phyloP scores from a whole-genome alignment of 2,329 filamentous ascomycete genomes.

The Penicillium sp. region DNA sequence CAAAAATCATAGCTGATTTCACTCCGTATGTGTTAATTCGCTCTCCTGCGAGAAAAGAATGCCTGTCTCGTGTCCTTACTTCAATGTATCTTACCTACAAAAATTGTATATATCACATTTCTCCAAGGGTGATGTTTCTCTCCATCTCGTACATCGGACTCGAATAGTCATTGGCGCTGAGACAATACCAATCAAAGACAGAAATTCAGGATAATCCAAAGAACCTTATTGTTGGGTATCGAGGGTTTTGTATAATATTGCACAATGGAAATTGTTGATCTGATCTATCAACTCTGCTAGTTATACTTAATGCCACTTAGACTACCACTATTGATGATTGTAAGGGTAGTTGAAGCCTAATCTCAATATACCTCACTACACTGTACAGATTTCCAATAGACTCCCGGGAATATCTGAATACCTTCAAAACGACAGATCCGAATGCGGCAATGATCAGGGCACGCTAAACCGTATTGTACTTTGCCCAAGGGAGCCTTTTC shows the following conservation, averaged over 20 bases:
- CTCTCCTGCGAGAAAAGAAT: too few relatives aligned
- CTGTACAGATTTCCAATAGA: too few relatives aligned
- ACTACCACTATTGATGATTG: neutral
- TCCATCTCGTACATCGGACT: neutral
- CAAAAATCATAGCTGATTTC: too few relatives aligned
- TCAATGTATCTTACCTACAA: neutral
- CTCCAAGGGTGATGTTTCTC: neutral
- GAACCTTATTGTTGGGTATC: neutral
- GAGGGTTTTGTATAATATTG: neutral
- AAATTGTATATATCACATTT: neutral
- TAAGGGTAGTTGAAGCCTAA: neutral
- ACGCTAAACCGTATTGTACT: slow-evolving; percentile 23
- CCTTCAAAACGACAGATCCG: slow-evolving; percentile 12
- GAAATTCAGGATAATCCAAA: neutral
- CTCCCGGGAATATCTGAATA: neutral
- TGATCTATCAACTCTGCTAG: neutral
- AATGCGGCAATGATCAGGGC: slow-evolving; percentile 24
- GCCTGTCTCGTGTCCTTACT: neutral
- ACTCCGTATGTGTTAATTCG: too few relatives aligned
- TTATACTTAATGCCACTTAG: neutral
- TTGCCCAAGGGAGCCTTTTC: slow-evolving; percentile 20
- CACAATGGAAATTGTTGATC: neutral
- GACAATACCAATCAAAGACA: slow-evolving; percentile 1
- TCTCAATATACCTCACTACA: neutral
- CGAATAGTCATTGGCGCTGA: neutral